Base-by-base conservation (phyloP, 257 asterid species). In the Anisodus tanguticus region DNA sequence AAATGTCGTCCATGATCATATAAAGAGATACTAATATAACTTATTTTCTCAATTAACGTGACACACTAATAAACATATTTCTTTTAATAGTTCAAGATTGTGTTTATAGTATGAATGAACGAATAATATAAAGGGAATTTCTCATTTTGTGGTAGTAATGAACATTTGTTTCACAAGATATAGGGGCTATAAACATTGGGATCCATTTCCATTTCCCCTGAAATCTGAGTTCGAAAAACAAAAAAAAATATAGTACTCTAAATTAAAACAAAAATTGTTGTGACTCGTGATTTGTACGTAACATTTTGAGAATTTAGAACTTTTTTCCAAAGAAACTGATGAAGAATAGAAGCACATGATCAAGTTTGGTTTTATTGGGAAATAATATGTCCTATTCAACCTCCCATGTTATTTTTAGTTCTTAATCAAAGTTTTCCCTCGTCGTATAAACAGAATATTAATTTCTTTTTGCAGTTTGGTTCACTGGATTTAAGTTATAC, bases 281-380 rank as follows among this genome's bases (percentile, higher is more conserved):
- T 51, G 22, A 76, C 63, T 76, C 63, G 63, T 76, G 47, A 76
- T 26, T 31, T 76, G 62, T 22, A 51, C 63, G 35, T 31, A 31
- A 31, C 2, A 17, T 22, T 76, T 51, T 76, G 63, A 53, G 47
- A 76, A 51, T 13, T 26, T 16, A 59, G 10, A 16, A 59, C 1
- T 6, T 59, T 22, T 76, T 76, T 13, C 62, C 47, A 26, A 51
- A 76, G 81, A 74, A 47, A 49, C 16, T 19, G 35, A 19, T 74
- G 60, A 74, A 74, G 4, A 76, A 76, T 51, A 51, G 63, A 26
- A 13, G 63, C 63, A 76, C 81, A 76, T 76, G 81, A 51, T 51
- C 15, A 51, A 26, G 81, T 26, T 76, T 76, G 81, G 47, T 31
- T 53, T 51, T 26, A 47, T 74, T 19, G 12, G 81, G 81, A 6